phyloP scores from a whole-genome alignment of 2,329 filamentous ascomycete species.

The Fusarium tanahbumbuense region DNA sequence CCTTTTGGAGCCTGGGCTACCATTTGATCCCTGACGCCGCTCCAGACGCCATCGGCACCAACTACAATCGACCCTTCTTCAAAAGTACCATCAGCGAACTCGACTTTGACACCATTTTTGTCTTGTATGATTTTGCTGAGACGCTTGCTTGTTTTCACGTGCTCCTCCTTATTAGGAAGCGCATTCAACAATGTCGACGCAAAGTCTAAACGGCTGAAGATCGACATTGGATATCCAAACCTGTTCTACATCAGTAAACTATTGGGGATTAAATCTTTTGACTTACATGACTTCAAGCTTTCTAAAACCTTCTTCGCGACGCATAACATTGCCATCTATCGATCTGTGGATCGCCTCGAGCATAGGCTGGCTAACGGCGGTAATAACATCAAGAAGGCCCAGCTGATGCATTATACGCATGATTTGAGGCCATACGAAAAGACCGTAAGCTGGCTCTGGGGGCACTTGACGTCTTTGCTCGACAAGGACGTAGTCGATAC shows the following conservation, averaged over 20 bases:
- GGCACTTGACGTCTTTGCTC: constrained; percentile 25
- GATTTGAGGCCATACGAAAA: constrained; percentile 29
- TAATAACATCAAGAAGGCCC: constrained; percentile 1
- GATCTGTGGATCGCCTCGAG: constrained; percentile 10
- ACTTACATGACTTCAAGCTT: constrained; percentile 5
- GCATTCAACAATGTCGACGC: constrained; percentile 7
- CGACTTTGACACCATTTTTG: constrained; percentile 3
- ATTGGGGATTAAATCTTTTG: fast-evolving
- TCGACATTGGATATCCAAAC: constrained; percentile 21
- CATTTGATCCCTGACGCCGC: constrained; percentile 25
- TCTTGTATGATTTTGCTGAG: constrained; percentile 1
- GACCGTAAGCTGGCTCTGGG: constrained; percentile 22
- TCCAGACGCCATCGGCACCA: constrained; percentile 23
- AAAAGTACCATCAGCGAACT: constrained; percentile 15
- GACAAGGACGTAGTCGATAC: constrained; percentile 21
- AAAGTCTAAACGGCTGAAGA: constrained; percentile 28
- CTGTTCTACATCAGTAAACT: background rate
- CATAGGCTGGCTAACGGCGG: constrained; percentile 19
- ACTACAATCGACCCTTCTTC: constrained; percentile 5
- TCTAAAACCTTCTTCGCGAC: background rate
- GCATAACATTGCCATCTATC: constrained; percentile 6
- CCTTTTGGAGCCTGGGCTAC: constrained; percentile 13
- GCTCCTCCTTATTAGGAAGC: background rate
- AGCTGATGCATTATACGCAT: constrained; percentile 23
- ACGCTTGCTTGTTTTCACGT: constrained; percentile 22